Conservation (phyloP, 768 basidiomycete genomes). For the Xanthoconium stramineum region DNA sequence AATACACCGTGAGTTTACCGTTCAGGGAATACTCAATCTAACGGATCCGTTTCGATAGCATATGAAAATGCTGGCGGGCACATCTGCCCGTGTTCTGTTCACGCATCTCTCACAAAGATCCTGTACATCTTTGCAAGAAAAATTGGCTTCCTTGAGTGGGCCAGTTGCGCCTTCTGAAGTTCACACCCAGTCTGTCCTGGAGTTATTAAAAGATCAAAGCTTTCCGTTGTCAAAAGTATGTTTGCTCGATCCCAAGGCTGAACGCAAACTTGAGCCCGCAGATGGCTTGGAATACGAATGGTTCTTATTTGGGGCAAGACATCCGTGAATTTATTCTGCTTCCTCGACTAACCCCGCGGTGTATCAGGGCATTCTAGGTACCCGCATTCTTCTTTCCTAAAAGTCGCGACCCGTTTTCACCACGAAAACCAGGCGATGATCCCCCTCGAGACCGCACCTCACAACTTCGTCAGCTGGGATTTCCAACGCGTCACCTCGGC, state of each 20-base stretch:
- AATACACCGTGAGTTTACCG: constrained; percentile 66
- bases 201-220: constrained; percentile 16
- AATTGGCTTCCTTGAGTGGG: constrained; percentile 10
- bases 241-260: constrained; percentile 90
- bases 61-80: constrained; percentile 78
- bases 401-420: neutral
- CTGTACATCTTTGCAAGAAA: constrained; percentile 44
- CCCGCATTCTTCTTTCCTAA: constrained; percentile 24
- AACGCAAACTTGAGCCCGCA: constrained; percentile 61
- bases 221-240: constrained; percentile 65
- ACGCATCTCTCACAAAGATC: constrained; percentile 83
- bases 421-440: constrained; percentile 71
- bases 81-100: constrained; percentile 66
- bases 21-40: neutral
- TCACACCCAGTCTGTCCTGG: constrained; percentile 20
- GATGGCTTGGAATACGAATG: constrained; percentile 82
- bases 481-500: constrained; percentile 82
- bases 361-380: constrained; percentile 59
- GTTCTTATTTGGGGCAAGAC: constrained; percentile 86
- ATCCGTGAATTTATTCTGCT: neutral
- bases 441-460: constrained; percentile 92
- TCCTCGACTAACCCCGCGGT: neutral
- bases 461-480: constrained; percentile 83
- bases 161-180: constrained; percentile 23
- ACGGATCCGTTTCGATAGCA: constrained; percentile 46